These are phyloP conservation scores for Chloris gayana DNA, from an alignment of 176 grass and related monocot genomes.

Conservation along the genomic window DNA sequence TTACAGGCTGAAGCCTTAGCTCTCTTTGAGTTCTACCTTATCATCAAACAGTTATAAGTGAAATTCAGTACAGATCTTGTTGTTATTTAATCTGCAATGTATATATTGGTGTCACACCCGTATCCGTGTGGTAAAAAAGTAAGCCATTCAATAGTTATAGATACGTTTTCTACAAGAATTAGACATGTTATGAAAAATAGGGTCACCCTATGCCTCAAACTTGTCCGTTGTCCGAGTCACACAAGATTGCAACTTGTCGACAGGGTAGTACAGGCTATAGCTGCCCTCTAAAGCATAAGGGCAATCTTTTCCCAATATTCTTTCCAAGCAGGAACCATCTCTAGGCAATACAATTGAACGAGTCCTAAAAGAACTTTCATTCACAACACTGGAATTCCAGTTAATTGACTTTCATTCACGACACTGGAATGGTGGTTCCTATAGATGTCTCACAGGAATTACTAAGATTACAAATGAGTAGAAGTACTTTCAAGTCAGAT, in stretches of 20 bases:
- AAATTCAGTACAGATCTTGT: not conserved
- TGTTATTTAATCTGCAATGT: not conserved
- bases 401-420: not conserved
- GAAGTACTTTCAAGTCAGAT: not conserved
- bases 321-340: not conserved
- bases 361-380: not conserved
- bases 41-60: not conserved
- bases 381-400: not conserved
- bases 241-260: not conserved
- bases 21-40: not conserved
- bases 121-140: not conserved
- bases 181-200: not conserved
- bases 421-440: not conserved
- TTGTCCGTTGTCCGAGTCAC: not conserved
- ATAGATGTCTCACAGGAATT: not conserved
- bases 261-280: slow-evolving; percentile 5
- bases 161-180: not conserved
- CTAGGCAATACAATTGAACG: not conserved
- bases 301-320: not conserved
- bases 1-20: not conserved
- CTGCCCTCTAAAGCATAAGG: not conserved
- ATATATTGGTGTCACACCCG: not conserved
- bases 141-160: not conserved
- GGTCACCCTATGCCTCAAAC: not conserved
- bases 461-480: not conserved